Base-by-base conservation (phyloP, 2,329 filamentous ascomycete species). In the Verticillium klebahnii region DNA sequence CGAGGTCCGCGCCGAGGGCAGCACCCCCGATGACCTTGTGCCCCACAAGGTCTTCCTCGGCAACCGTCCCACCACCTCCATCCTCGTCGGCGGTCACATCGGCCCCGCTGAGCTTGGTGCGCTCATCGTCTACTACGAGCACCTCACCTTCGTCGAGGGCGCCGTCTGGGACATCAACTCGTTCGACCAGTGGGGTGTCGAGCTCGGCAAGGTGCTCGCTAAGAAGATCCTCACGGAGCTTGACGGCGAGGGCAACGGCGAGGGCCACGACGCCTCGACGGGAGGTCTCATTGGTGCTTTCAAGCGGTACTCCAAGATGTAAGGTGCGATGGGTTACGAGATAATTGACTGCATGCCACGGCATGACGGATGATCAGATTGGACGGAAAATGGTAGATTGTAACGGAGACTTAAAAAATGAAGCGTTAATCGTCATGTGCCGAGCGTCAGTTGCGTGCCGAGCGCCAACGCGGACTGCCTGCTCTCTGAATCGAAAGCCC, bases 11-110 rank as follows among this genome's bases (percentile, higher is more conserved):
- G 85, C 87, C 56, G 91, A 96, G 78, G 89, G 88, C 61, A 50
- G 36, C 57, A 85, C 88, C 29, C 80, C 89, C 14, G 88, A 90
- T 59, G 82, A 88, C 67, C 85, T 99, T 56, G 89, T 97, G 40
- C 89, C 93, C n/a, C 95, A 99, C 88, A 99, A 99, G 89, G 95
- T 96, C 64, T 99, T 99, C 89, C 81, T 97, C 59, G 95, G 95
- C 68, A 99, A 99, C 87, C 88, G 95, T 61, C 95, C 95, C 37
- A 99, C 95, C 9, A 99, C 95, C 32, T 95, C 90, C 69, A 97
- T 99, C 72, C 84, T 99, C 23, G 86, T 88, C 1, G 92, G 94
- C 55, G 90, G 93, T 70, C 89, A 92, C 82, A 98, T 99, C 74
- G 97, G 95, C 19, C 95, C 95, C 9, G 92, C 89, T 54, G 93